phyloP scores from a whole-genome alignment of 2,329 filamentous ascomycete species.

The Curvularia sp. region DNA sequence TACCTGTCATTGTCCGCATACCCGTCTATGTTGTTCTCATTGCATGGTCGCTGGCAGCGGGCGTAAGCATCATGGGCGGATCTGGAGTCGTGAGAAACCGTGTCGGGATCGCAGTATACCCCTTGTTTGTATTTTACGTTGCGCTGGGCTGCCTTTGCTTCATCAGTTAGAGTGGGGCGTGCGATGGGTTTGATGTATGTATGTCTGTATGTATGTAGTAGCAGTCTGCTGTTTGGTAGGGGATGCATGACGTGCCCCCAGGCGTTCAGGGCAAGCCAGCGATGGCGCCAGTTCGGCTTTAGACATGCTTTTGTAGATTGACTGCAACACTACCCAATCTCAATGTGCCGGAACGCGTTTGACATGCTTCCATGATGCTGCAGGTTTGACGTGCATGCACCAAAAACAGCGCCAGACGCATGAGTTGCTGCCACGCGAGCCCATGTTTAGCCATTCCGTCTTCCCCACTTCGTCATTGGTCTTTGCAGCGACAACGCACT shows the following conservation, averaged over 20 bases:
- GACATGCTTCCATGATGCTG: neutral
- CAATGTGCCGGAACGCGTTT: neutral
- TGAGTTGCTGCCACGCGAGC: conserved; percentile 21
- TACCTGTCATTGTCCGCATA: conserved; percentile 82
- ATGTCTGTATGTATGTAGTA: too few relatives aligned
- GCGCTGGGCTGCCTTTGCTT: conserved; percentile 94
- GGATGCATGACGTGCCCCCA: conserved; percentile 11
- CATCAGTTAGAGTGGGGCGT: conserved; percentile 71
- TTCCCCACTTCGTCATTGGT: conserved; percentile 43
- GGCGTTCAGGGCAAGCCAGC: conserved; percentile 14
- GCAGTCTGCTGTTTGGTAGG: neutral
- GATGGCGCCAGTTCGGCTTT: neutral
- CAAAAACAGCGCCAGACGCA: conserved; percentile 12
- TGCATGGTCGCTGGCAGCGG: conserved; percentile 91
- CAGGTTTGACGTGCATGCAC: conserved; percentile 15
- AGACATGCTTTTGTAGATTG: neutral
- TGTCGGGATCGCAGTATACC: conserved; percentile 92
- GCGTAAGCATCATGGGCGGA: conserved; percentile 92
- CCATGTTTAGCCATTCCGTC: conserved; percentile 28
- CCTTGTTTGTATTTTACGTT: conserved; percentile 93
- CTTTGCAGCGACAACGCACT: conserved; percentile 36
- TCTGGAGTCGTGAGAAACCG: conserved; percentile 95
- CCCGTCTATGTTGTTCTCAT: conserved; percentile 90
- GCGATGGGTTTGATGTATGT: conserved; percentile 15
- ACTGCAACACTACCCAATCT: neutral